phyloP scores from a whole-genome alignment of 352 stramenopile genomes.

The Globisporangium nunn region DNA sequence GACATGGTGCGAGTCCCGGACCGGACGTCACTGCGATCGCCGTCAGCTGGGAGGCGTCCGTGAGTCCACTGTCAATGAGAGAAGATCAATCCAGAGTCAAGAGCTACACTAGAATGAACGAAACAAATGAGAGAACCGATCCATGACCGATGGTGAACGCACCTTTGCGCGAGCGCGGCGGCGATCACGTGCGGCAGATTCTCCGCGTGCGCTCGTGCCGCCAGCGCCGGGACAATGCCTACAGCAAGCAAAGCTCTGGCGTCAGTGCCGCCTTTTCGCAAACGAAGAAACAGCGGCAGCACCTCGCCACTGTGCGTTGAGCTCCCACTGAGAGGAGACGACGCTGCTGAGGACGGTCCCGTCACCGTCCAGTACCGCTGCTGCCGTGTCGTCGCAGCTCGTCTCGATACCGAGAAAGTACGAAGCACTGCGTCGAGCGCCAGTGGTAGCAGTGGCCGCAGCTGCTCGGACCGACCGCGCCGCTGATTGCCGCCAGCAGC shows the following conservation, averaged over 20 bases:
- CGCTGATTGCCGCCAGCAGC: background rate
- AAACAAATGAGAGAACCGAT: too few relatives aligned
- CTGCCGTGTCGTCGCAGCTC: constrained; percentile 92
- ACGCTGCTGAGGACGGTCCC: constrained; percentile 91
- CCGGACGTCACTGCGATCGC: constrained; percentile 95
- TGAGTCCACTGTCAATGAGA: constrained; percentile 36
- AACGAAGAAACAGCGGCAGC: too few relatives aligned
- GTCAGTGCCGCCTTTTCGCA: background rate
- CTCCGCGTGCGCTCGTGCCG: constrained; percentile 89
- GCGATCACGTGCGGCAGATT: constrained; percentile 94
- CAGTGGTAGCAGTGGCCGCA: background rate
- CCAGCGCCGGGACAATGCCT: constrained; percentile 96
- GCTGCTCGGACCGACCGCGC: background rate
- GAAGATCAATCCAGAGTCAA: background rate
- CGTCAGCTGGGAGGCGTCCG: constrained; percentile 80
- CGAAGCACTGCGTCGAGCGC: constrained; percentile 20
- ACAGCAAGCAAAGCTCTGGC: too few relatives aligned
- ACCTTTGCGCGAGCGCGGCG: constrained; percentile 86
- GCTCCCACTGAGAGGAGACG: constrained; percentile 91
- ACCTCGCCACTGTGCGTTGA: constrained; percentile 84
- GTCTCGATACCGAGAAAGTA: constrained; percentile 94
- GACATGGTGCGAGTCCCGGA: constrained; percentile 95
- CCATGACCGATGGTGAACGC: too few relatives aligned
- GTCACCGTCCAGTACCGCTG: constrained; percentile 86
- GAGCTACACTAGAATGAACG: too few relatives aligned